These are phyloP conservation scores for Metrosideros polymorpha DNA, from an alignment of 441 rosid genomes.

Conservation along the genomic window DNA sequence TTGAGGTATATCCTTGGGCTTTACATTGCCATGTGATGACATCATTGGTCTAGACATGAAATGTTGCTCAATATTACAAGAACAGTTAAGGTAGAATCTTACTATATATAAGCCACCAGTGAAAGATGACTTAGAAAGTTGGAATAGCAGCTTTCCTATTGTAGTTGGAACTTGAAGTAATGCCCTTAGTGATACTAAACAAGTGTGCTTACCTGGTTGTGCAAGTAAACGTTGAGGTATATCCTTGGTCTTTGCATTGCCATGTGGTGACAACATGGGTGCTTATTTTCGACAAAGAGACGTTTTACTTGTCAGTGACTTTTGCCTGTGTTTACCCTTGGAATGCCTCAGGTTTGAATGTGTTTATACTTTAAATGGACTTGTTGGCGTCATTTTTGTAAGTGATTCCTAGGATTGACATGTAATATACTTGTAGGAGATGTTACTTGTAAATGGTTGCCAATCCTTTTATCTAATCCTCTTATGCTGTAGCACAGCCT, in stretches of 20 bases:
- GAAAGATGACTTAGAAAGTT: background rate
- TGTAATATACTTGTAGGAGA: background rate
- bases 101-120: background rate
- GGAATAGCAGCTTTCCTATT: background rate
- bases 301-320: background rate
- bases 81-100: background rate
- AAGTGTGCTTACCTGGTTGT: background rate
- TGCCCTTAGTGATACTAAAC: background rate
- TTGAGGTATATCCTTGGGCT: background rate
- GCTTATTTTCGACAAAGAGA: background rate
- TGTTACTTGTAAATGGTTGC: background rate
- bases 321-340: background rate
- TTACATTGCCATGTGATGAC: background rate
- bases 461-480: background rate
- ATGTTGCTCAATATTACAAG: background rate
- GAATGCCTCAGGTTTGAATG: background rate
- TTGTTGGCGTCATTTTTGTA: background rate
- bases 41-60: background rate
- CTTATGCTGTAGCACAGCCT: background rate
- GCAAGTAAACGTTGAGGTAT: background rate
- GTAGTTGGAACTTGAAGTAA: background rate
- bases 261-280: background rate
- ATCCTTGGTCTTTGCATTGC: background rate
- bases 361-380: background rate
- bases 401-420: background rate